Evolutionary conservation across 768 basidiomycete genomes (phyloP).

Genomic region (Coprinopsis strossmayeri): DNA sequence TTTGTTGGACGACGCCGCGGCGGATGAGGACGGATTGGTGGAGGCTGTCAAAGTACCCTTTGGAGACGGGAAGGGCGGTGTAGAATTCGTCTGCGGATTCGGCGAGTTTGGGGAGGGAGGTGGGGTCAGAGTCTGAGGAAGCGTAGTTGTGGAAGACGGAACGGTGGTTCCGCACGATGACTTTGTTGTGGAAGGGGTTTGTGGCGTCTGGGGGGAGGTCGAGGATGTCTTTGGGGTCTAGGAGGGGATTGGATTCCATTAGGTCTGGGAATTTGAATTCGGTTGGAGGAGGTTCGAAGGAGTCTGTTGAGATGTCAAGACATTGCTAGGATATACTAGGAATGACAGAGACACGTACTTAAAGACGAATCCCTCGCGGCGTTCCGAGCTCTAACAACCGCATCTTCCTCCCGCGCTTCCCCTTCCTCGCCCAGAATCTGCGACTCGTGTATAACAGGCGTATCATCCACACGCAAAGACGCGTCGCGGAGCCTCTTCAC

Average conservation of each 20-base stretch:
- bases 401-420: constrained; percentile 1
- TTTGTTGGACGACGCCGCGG: constrained; percentile 78
- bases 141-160: constrained; percentile 55
- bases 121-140: constrained; percentile 20
- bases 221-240: constrained; percentile 52
- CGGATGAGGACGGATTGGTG: constrained; percentile 37
- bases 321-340: not conserved
- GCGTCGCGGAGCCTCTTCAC: constrained; percentile 2
- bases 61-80: constrained; percentile 16
- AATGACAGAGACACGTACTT: not conserved
- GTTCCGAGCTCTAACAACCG: not conserved
- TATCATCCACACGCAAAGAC: constrained; percentile 2
- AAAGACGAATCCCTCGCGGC: constrained; percentile 1
- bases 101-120: constrained; percentile 9
- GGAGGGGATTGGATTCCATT: constrained; percentile 52
- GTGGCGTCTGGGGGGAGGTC: constrained; percentile 47
- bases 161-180: constrained; percentile 66
- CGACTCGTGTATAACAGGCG: constrained; percentile 3
- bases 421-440: no score
- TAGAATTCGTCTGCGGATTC: constrained; percentile 13
- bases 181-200: constrained; percentile 52
- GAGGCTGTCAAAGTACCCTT: constrained; percentile 21
- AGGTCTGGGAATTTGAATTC: constrained; percentile 44
- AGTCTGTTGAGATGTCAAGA: not conserved
- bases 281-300: constrained; percentile 7